These are phyloP conservation scores for Ustilago hordei DNA, from an alignment of 1,284 basidiomycete genomes.

Conservation along the genomic window DNA sequence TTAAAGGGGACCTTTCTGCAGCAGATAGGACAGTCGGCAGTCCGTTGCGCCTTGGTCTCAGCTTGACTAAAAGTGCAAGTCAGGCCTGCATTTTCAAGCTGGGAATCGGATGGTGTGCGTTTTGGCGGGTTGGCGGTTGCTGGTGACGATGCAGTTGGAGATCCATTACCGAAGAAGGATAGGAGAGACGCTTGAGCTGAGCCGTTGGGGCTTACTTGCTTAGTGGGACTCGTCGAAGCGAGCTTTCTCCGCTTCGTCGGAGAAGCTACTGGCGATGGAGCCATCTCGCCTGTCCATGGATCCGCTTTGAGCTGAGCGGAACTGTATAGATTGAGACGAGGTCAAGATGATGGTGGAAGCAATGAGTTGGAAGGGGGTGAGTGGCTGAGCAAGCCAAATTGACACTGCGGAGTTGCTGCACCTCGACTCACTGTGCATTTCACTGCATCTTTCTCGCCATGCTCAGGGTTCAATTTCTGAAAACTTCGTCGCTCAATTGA, in stretches of 20 bases:
- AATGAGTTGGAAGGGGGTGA: not conserved
- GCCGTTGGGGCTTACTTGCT: constrained; percentile 22
- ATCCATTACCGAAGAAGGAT: constrained; percentile 38
- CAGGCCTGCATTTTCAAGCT: not conserved
- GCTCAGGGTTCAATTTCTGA: constrained; percentile 24
- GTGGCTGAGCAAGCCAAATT: constrained; percentile 29
- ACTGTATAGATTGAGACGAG: not conserved
- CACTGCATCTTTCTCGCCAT: constrained; percentile 25
- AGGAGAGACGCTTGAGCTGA: constrained; percentile 46
- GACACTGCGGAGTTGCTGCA: constrained; percentile 25
- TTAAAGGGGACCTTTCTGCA: constrained; percentile 34
- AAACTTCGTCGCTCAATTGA: constrained; percentile 3
- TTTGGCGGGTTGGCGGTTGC: constrained; percentile 2
- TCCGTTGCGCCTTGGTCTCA: constrained; percentile 14
- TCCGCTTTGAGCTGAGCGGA: constrained; percentile 5
- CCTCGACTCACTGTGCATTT: constrained; percentile 31
- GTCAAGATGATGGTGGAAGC: constrained; percentile 2
- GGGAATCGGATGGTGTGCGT: constrained; percentile 7
- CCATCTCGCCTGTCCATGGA: constrained; percentile 31
- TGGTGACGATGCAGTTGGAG: constrained; percentile 10
- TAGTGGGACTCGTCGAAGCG: constrained; percentile 35
- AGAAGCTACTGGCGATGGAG: constrained; percentile 36
- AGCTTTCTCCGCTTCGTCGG: constrained; percentile 45
- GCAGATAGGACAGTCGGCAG: constrained; percentile 49
- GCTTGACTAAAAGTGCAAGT: not conserved